Evolutionary conservation across 805 yeast genomes (phyloP).

Genomic region (Phaffomyces thermotolerans): DNA sequence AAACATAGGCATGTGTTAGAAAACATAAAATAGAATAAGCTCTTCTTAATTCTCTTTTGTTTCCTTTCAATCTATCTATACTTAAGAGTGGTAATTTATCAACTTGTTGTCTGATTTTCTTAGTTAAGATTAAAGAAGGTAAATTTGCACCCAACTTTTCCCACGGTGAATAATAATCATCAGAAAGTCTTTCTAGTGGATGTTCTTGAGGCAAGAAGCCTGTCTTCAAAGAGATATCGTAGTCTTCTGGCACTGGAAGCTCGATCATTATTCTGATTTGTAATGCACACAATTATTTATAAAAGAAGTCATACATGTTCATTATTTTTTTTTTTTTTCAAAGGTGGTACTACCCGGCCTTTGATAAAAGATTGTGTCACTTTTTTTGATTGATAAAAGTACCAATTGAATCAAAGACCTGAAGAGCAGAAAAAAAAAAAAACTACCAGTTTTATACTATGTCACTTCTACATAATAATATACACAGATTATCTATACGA

Average conservation of each 20-base stretch:
- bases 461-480: no score
- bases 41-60: slow-evolving; percentile 55
- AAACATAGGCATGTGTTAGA: slow-evolving; percentile 80
- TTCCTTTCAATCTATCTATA: slow-evolving; percentile 31
- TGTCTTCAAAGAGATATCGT: slow-evolving; percentile 58
- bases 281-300: neutral
- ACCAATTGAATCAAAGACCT: no score
- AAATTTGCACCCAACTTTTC: slow-evolving; percentile 57
- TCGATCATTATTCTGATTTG: slow-evolving; percentile 11
- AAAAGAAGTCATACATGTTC: neutral
- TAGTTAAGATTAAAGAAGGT: slow-evolving; percentile 68
- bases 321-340: neutral
- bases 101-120: slow-evolving; percentile 52
- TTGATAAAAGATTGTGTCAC: no score
- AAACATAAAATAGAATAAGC: slow-evolving; percentile 79
- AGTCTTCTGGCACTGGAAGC: slow-evolving; percentile 51
- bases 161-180: slow-evolving; percentile 68
- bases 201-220: slow-evolving; percentile 73
- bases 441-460: no score
- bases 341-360: no score
- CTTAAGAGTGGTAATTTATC: slow-evolving; percentile 55
- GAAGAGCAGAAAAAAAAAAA: no score
- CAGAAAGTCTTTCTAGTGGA: slow-evolving; percentile 57
- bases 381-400: no score
- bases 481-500: no score